phyloP scores from a whole-genome alignment of 1,284 basidiomycete species.

The Sanghuangporus sanghuang region DNA sequence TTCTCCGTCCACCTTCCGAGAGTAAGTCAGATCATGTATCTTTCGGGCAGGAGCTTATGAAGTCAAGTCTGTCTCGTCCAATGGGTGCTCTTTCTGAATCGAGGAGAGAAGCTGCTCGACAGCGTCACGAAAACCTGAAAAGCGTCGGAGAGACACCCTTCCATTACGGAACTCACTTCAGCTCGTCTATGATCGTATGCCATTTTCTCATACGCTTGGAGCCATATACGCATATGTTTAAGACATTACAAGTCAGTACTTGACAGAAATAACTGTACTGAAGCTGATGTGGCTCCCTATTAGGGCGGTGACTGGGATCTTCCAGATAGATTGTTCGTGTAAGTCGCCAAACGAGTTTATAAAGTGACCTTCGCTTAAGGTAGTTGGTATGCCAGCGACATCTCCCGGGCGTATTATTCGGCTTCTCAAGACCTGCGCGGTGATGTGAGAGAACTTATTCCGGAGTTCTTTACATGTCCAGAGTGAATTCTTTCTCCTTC shows the following conservation, averaged over 20 bases:
- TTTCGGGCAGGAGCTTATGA: slow-evolving; percentile 1
- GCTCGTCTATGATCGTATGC: slow-evolving; percentile 95
- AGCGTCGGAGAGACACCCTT: slow-evolving; percentile 85
- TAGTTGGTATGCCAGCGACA: slow-evolving; percentile 42
- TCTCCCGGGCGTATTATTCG: slow-evolving; percentile 78
- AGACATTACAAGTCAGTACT: slow-evolving; percentile 66
- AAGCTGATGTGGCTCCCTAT: background rate
- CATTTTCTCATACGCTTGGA: slow-evolving; percentile 89
- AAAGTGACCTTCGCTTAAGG: background rate
- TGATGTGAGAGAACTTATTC: slow-evolving; percentile 92
- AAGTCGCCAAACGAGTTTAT: slow-evolving; percentile 18
- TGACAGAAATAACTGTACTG: background rate
- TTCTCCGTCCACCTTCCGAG: slow-evolving; percentile 64
- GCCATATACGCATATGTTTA: slow-evolving; percentile 92
- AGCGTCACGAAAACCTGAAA: slow-evolving; percentile 73
- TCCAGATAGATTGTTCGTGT: slow-evolving; percentile 90
- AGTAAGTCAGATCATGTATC: slow-evolving; percentile 45
- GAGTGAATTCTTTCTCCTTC: slow-evolving; percentile 39
- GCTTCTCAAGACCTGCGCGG: slow-evolving; percentile 85
- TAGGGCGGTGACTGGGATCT: slow-evolving; percentile 93
- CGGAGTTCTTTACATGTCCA: slow-evolving; percentile 83
- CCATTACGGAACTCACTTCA: slow-evolving; percentile 94
- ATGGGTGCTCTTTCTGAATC: slow-evolving; percentile 88
- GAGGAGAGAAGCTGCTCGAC: slow-evolving; percentile 66
- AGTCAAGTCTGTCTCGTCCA: slow-evolving; percentile 65